These are phyloP conservation scores for Mycena polygramma DNA, from an alignment of 768 basidiomycete species.

Conservation along the genomic window DNA sequence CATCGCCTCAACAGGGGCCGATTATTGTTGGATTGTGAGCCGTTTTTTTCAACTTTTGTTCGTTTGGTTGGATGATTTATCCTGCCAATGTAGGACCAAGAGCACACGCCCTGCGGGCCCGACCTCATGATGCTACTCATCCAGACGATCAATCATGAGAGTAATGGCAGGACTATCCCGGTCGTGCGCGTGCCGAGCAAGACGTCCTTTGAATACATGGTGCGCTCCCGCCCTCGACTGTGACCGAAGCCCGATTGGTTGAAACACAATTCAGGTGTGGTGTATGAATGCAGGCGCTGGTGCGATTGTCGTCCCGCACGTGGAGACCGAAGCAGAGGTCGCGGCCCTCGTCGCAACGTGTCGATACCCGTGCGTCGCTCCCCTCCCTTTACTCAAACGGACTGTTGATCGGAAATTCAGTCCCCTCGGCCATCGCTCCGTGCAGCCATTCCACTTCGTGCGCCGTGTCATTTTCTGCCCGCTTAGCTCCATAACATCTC, in stretches of 20 bases:
- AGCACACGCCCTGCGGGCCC: constrained; percentile 5
- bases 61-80: neutral
- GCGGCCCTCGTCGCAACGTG: constrained; percentile 5
- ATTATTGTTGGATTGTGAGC: constrained; percentile 22
- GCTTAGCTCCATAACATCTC: neutral
- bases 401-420: neutral
- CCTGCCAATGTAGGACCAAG: neutral
- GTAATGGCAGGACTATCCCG: constrained; percentile 17
- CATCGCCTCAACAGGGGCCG: constrained; percentile 11
- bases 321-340: constrained; percentile 23
- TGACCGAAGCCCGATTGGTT: neutral
- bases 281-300: constrained; percentile 28
- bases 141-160: neutral
- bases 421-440: constrained; percentile 28
- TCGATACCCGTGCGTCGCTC: constrained; percentile 17
- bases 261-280: constrained; percentile 4
- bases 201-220: constrained; percentile 15
- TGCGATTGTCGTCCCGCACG: constrained; percentile 27
- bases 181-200: constrained; percentile 29
- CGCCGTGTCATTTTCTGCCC: neutral
- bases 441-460: constrained; percentile 22
- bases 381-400: neutral
- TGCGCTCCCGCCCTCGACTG: neutral
- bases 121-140: constrained; percentile 1
- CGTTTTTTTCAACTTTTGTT: neutral